Conservation (phyloP, 2,329 filamentous ascomycete species). For the Fusarium sp. region DNA sequence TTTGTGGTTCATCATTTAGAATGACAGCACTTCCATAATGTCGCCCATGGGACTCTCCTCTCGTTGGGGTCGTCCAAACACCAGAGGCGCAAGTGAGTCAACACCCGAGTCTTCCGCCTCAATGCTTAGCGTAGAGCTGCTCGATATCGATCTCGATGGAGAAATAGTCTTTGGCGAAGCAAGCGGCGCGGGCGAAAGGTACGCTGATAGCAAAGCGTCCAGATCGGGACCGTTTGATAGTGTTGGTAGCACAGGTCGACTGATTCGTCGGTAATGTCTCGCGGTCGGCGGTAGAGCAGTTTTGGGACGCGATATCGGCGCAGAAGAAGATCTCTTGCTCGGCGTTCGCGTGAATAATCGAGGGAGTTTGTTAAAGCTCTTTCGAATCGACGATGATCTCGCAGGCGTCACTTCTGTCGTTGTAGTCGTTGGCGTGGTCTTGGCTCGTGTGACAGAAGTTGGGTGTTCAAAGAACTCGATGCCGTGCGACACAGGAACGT, state of each 20-base stretch:
- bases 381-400: constrained; percentile 32
- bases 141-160: constrained; percentile 37
- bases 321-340: constrained; percentile 34
- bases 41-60: constrained; percentile 35
- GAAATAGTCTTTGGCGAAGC: constrained; percentile 25
- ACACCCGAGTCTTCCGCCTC: constrained; percentile 31
- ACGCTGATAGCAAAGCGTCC: constrained; percentile 36
- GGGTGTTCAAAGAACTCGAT: constrained; percentile 38
- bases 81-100: constrained; percentile 33
- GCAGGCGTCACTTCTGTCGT: constrained; percentile 4
- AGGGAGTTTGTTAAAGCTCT: constrained; percentile 33
- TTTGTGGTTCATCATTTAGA: constrained; percentile 2
- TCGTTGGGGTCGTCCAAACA: constrained; percentile 35
- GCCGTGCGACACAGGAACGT: constrained; percentile 38
- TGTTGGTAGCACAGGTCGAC: constrained; percentile 36
- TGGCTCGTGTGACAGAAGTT: not conserved
- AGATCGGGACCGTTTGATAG: constrained; percentile 30
- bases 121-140: constrained; percentile 36
- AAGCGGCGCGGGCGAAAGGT: constrained; percentile 30
- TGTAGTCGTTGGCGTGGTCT: constrained; percentile 3
- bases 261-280: constrained; percentile 38
- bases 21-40: constrained; percentile 38
- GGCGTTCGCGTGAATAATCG: constrained; percentile 33
- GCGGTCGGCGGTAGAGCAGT: constrained; percentile 26
- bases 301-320: constrained; percentile 27